Base-by-base conservation (phyloP, 768 basidiomycete species). In the Hygrocybe coccinea region DNA sequence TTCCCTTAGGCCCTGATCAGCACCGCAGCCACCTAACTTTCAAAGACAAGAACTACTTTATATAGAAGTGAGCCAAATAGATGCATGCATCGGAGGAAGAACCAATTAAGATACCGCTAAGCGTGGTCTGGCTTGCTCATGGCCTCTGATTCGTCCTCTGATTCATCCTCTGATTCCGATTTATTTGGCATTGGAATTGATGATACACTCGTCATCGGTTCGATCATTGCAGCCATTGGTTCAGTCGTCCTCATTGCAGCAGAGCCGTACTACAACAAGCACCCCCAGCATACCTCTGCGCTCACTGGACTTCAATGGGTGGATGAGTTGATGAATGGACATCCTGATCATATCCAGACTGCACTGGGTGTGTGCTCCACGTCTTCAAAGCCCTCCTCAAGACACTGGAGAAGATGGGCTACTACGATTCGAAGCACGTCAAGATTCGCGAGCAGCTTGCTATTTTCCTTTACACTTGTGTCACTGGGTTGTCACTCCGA, bases 341-440 rank as follows among this genome's bases (percentile, higher is more conserved):
- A 65, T 54, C 59, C 59, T 10, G 33, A 59, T 7, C 45, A 50
- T 37, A 62, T 65, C 14, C 15, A 19, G 5, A 15, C 39, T 41
- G 15, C 14, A 21, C 39, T 41, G 15, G 39, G 39, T 41, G 39
- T 41, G 15, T 15, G 39, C 39, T 15, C 39, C 15, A 41, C 11
- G 39, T 41, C 39, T 41, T 41, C 39, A 15, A 15, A 21, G 39
- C 19, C 12, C 4, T 41, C 39, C 14, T 41, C 19, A 41, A 21
- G 14, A 41, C 39, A 15, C 14, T 41, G 39, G 15, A 21, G 46
- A 63, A 2, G 64, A 68, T 52, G 56, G 69, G 50, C 62, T 54
- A 19, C 64, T 71, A 43, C 50, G 59, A 3, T 70, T 72, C 50
- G 65, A 66, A 55, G 34, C 59, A 17, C 65, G 62, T 17, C 61